These are phyloP conservation scores for Ogataea sp. DNA, from an alignment of 805 yeast genomes.

Conservation along the genomic window DNA sequence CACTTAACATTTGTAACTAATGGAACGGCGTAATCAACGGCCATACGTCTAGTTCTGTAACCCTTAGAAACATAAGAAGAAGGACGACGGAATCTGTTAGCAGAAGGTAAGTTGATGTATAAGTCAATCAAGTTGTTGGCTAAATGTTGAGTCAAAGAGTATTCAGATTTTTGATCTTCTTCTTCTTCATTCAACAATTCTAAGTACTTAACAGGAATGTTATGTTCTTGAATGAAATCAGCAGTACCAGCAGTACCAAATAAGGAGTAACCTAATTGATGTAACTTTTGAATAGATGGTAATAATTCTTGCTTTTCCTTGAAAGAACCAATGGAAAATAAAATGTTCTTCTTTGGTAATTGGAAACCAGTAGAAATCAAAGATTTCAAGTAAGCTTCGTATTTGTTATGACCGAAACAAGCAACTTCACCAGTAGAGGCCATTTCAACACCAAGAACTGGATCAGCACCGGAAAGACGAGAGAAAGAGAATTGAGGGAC, in stretches of 20 bases:
- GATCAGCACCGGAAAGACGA: slow-evolving; percentile 95
- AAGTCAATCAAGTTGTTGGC: slow-evolving; percentile 94
- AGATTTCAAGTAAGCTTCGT: slow-evolving; percentile 95
- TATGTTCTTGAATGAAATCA: slow-evolving; percentile 93
- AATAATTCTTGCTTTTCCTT: slow-evolving; percentile 92
- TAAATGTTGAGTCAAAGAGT: slow-evolving; percentile 91
- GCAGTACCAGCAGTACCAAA: slow-evolving; percentile 99
- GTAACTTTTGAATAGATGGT: slow-evolving; percentile 75
- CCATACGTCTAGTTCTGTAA: slow-evolving; percentile 98
- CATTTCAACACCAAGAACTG: slow-evolving; percentile 97
- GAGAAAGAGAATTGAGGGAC: slow-evolving; percentile 98
- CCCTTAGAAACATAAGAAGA: slow-evolving; percentile 97
- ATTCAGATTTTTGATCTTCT: slow-evolving; percentile 80
- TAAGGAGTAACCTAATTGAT: slow-evolving; percentile 78
- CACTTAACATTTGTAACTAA: slow-evolving; percentile 95
- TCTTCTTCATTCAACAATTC: slow-evolving; percentile 72
- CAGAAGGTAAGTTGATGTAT: slow-evolving; percentile 93
- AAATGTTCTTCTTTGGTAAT: slow-evolving; percentile 88
- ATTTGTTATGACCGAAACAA: slow-evolving; percentile 89
- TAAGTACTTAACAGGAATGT: slow-evolving; percentile 87
- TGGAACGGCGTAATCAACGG: slow-evolving; percentile 97
- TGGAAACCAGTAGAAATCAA: slow-evolving; percentile 92
- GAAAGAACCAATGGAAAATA: slow-evolving; percentile 91
- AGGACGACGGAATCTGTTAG: slow-evolving; percentile 97
- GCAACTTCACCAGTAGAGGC: slow-evolving; percentile 99